These are phyloP conservation scores for Trametes elegans DNA, from an alignment of 768 basidiomycete species.

Conservation along the genomic window DNA sequence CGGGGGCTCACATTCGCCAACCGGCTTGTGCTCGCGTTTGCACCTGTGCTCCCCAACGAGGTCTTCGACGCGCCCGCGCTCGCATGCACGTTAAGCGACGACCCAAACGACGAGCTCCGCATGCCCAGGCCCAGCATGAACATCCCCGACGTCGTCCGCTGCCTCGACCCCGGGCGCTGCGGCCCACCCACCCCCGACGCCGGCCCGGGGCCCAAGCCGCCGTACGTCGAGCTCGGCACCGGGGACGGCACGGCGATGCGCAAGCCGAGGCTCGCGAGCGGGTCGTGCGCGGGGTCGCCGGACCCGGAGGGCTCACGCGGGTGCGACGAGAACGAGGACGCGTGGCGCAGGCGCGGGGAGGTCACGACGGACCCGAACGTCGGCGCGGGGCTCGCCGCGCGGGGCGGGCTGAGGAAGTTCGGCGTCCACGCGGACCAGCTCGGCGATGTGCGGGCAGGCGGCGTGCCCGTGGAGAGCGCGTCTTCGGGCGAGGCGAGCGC, in stretches of 20 bases:
- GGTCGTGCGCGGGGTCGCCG: constrained; percentile 29
- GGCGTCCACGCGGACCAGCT: constrained; percentile 55
- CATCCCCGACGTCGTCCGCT: constrained; percentile 58
- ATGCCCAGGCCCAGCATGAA: constrained; percentile 61
- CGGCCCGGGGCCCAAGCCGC: background rate
- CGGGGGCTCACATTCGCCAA: constrained; percentile 10
- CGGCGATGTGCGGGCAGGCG: constrained; percentile 11
- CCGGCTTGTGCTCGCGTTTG: constrained; percentile 5
- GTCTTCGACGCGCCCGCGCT: constrained; percentile 12
- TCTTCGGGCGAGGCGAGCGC: constrained; percentile 16
- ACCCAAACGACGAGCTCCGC: constrained; percentile 35
- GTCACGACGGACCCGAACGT: constrained; percentile 77
- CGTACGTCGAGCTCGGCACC: constrained; percentile 2
- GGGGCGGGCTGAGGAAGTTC: constrained; percentile 44
- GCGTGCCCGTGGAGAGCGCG: constrained; percentile 3
- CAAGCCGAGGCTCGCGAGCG: constrained; percentile 46
- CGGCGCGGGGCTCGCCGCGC: constrained; percentile 45
- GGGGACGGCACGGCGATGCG: constrained; percentile 56
- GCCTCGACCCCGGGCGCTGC: constrained; percentile 30
- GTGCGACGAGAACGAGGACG: constrained; percentile 39
- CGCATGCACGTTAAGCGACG: constrained; percentile 3
- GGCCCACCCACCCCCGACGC: background rate
- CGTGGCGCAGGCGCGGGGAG: constrained; percentile 53
- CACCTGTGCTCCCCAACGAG: constrained; percentile 2
- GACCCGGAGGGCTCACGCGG: constrained; percentile 24